Base-by-base conservation (phyloP, 139 green algal species). In the Chlorella sp. region DNA sequence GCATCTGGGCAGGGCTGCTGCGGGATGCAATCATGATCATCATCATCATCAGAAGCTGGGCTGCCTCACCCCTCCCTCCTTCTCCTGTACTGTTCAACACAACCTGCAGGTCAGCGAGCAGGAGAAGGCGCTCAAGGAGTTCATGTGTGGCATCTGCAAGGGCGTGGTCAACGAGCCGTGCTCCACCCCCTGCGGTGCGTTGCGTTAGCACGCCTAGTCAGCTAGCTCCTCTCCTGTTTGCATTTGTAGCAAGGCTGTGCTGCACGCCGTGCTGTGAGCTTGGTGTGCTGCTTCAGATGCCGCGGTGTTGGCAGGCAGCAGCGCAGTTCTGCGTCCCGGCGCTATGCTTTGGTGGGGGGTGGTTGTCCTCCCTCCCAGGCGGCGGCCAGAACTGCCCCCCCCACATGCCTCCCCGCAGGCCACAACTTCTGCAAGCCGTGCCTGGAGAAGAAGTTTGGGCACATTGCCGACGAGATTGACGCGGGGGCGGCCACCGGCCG, bases 401-500 rank as follows among this genome's bases (percentile, higher is more conserved):
- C 38, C 38, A 76, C 82, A 8, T 72, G 85, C 43, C 80, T 51
- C 68, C 81, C 73, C 36, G 69, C 73, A 89, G 85, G 91, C 79
- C 95, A 98, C 91, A 91, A 92, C 83, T 98, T 98, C 94, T 98
- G 96, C 95, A 95, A 94, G 79, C 77, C 87, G 28, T 99, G 96
- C 91, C 88, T 99, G 82, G 90, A 95, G 32, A 88, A 82, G 64
- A 89, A 91, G 51, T 98, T 95, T 84, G 88, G 68, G 22, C 38
- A 81, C 67, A 78, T 88, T 11, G 88, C 73, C 9, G 83, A 83
- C 48, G 80, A 88, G 73, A 32, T 84, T 43, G 85, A 83, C n/a
- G 69, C 80, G 7, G 72, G 70, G 3, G 75, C 77, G 36, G 56
- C 58, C 43, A 67, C 65, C 38, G 88, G 88, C 26, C 86, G 93